phyloP scores from a whole-genome alignment of 2,329 filamentous ascomycete species.

The Neophaeococcomyces mojaviensis region DNA sequence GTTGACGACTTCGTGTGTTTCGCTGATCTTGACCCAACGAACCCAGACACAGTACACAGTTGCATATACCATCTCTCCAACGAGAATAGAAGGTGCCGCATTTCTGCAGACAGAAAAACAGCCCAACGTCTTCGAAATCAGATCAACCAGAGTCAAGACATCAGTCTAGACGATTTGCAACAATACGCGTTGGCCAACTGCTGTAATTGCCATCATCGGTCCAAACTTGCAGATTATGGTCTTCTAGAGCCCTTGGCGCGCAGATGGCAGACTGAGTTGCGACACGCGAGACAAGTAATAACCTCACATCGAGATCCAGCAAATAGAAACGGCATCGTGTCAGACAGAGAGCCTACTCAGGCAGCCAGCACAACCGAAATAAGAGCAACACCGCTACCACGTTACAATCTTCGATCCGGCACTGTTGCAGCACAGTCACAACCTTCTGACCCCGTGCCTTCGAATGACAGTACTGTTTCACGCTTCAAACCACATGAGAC shows the following conservation, averaged over 20 bases:
- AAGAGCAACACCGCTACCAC: background rate
- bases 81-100: background rate
- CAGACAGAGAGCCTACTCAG: background rate
- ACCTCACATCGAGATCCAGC: background rate
- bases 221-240: background rate
- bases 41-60: background rate
- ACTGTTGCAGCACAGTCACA: background rate
- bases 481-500: background rate
- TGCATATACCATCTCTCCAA: slow-evolving; percentile 1
- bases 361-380: background rate
- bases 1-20: background rate
- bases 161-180: background rate
- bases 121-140: background rate
- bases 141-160: background rate
- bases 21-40: background rate
- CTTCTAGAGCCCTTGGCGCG: background rate
- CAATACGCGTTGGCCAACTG: background rate
- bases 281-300: background rate
- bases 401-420: slow-evolving; percentile 1
- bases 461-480: background rate
- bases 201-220: background rate
- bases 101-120: background rate
- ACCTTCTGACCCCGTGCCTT: background rate
- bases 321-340: background rate
- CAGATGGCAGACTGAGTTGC: background rate